Evolutionary conservation across 805 yeast species (phyloP).

Genomic region (Schwanniomyces vanrijiae): DNA sequence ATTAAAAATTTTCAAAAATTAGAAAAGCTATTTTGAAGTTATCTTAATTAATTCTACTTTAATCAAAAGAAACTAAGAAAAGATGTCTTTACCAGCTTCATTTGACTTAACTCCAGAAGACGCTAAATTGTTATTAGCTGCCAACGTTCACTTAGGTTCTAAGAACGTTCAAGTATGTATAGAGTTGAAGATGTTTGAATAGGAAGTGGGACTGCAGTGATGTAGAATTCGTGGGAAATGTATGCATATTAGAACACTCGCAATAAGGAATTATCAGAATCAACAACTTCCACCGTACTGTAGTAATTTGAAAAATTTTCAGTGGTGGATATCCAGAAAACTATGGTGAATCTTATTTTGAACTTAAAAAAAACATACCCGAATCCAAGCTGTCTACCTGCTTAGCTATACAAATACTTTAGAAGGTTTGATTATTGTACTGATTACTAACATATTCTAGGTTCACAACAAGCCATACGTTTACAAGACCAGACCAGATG

Average conservation of each 20-base stretch:
- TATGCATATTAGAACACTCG: neutral
- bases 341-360: neutral
- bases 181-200: constrained; percentile 1
- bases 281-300: neutral
- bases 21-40: constrained; percentile 2
- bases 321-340: neutral
- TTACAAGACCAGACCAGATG: constrained; percentile 98
- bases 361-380: neutral
- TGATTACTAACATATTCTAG: constrained; percentile 39
- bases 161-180: constrained; percentile 97
- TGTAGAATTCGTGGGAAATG: neutral
- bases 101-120: constrained; percentile 95
- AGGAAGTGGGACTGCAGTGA: neutral
- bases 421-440: neutral
- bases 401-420: neutral
- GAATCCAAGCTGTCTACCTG: neutral
- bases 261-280: neutral
- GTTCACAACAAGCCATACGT: constrained; percentile 97
- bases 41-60: constrained; percentile 7
- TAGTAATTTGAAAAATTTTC: neutral
- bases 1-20: constrained; percentile 9
- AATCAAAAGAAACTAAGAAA: constrained; percentile 14
- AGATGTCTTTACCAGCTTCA: constrained; percentile 83
- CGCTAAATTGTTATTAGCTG: constrained; percentile 98
- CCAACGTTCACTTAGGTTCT: constrained; percentile 99